These are phyloP conservation scores for Colletotrichum liriopes DNA, from an alignment of 2,329 filamentous ascomycete genomes.

Conservation along the genomic window DNA sequence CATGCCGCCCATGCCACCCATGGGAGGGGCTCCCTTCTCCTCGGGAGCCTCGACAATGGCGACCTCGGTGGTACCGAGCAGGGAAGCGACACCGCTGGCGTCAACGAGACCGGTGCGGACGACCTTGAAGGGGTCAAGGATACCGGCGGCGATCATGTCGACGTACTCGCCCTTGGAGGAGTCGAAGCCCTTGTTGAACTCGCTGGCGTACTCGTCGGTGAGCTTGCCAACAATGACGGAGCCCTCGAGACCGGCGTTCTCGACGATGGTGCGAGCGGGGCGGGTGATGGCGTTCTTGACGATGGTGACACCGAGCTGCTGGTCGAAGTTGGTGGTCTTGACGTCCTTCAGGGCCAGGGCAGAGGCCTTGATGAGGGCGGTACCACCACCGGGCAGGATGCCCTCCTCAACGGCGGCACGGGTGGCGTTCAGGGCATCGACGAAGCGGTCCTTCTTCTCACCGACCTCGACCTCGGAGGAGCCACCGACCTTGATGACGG, in stretches of 20 bases:
- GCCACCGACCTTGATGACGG: constrained; percentile 99
- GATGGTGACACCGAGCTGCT: constrained; percentile 97
- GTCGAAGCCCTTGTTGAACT: constrained; percentile 99
- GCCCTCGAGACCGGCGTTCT: constrained; percentile 97
- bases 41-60: constrained; percentile 97
- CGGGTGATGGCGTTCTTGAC: constrained; percentile 98
- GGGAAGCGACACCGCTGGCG: constrained; percentile 94
- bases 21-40: constrained; percentile 79
- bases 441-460: constrained; percentile 99
- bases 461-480: constrained; percentile 98
- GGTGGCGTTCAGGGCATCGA: constrained; percentile 97
- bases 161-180: constrained; percentile 97
- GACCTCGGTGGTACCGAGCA: constrained; percentile 98
- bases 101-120: constrained; percentile 96
- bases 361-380: constrained; percentile 96
- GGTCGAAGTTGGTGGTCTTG: constrained; percentile 97
- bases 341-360: constrained; percentile 87
- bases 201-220: constrained; percentile 88
- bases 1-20: constrained; percentile 81
- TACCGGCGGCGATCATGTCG: constrained; percentile 97
- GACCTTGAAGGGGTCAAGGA: constrained; percentile 99
- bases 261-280: constrained; percentile 94
- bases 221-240: constrained; percentile 98
- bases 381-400: constrained; percentile 98
- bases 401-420: constrained; percentile 99